Evolutionary conservation across 768 basidiomycete species (phyloP), one percentile per base, ranked within the genome.

Genomic region (Leccinum uliginosum): DNA sequence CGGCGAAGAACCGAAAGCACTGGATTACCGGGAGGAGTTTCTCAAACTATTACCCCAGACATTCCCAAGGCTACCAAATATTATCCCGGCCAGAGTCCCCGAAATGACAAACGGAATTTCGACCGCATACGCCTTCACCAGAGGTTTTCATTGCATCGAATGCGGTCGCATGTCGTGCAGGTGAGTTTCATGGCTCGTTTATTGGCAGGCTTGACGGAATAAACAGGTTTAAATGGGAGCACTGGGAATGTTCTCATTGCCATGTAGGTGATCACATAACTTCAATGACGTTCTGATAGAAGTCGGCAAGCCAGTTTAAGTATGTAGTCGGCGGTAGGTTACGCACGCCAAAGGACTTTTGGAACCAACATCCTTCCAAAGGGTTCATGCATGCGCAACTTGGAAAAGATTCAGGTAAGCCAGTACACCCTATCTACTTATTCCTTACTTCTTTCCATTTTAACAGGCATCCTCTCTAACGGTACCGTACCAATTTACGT

Each of bases 81-180:
- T 86, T 21, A 64, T 57, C 27, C 80, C 82, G 4, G 50, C 64
- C 11, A 77, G 72, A 6, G 69, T 69, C 5, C 58, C 66, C 11
- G 53, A 63, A 46, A 48, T 67, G 8, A 51, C 59, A 12, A 58
- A 71, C 45, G 75, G 73, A 2, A 69, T 82, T 30, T 78, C 76
- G 10, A 87, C 85, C 4, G 74, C 76, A 3, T 82, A 81, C 58
- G 73, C 76, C 5, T 86, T 80, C 60, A 83, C 78, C 15, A 80
- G 81, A 62, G 90, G 90, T 1, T 84, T 83, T 75, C 86, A 89
- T 65, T 93, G 91, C 66, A 59, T 54, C 17, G 56, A 67, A 8
- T 93, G 91, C 63, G 90, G 91, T 27, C 80, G 88, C 24, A 70
- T 92, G 40, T 88, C 89, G 9, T 84, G 83, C 74, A 80, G 89